Evolutionary conservation across 2,329 filamentous ascomycete genomes (phyloP), one percentile per base, ranked within the genome.

Genomic region (Cladosporium halotolerans): DNA sequence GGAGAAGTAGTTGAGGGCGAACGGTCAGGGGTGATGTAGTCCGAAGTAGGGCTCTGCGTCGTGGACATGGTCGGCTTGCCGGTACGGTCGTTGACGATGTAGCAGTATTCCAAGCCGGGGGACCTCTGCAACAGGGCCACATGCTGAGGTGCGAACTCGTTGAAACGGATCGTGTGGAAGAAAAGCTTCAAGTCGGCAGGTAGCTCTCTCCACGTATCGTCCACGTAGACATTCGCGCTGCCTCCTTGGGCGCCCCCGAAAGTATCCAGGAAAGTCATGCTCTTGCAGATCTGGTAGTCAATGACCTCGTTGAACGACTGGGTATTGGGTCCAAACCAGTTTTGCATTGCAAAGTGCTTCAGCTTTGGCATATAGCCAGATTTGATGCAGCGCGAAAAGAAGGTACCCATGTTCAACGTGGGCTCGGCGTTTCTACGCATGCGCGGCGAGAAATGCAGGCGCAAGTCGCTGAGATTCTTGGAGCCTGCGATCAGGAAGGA

Each of bases 401-500:
- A 79, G 14, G 75, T 71, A 51, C 75, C 70, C 4, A 83, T 63
- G 43, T 72, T 75, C 19, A 82, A 73, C 44, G 77, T 81, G 5
- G 79, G 76, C 61, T 84, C 82, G 40, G 79, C 78, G 33, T 70
- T 73, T 34, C 77, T 74, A 19, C 81, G 73, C 79, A 85, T 84
- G 1, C 82, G 77, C 3, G 81, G 79, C 28, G 74, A 81, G 74
- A 80, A 85, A 60, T 84, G 80, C 55, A 84, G 57, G 51, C 72
- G 77, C 7, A 85, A 66, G 32, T 79, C 77, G 39, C 75, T 70
- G 3, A 85, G 68, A 49, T 78, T 79, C 56, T 72, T 76, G 4
- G 78, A 77, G n/a, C 75, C 70, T 11, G 74, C 65, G 6, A 84
- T 66, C 11, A 84, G 66, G 18, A 78, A 69, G 11, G 79, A 80